Conservation (phyloP, 345 rosid genomes). For the Ceriops zippeliana region DNA sequence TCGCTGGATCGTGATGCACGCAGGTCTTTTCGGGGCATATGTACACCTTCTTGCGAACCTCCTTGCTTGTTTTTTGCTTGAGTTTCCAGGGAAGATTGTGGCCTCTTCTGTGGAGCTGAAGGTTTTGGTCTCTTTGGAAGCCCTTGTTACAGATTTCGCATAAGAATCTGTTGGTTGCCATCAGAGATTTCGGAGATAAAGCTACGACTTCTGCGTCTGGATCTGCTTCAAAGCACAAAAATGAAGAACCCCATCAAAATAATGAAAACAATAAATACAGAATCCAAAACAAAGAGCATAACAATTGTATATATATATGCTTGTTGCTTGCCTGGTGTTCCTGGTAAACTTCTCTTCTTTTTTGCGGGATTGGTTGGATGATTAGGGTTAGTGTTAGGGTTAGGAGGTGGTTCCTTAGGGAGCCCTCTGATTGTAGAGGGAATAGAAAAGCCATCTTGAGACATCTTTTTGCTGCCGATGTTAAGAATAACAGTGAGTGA, state of each 20-base stretch:
- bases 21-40: slow-evolving; percentile 52
- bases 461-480: slow-evolving; percentile 43
- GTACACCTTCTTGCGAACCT: slow-evolving; percentile 43
- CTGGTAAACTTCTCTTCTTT: slow-evolving; percentile 65
- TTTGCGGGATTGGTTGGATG: slow-evolving; percentile 39
- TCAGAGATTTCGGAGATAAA: slow-evolving; percentile 45
- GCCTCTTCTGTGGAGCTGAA: slow-evolving; percentile 55
- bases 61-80: slow-evolving; percentile 44
- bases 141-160: slow-evolving; percentile 58
- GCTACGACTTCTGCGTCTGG: slow-evolving; percentile 55
- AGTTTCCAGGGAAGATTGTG: slow-evolving; percentile 59
- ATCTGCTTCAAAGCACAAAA: slow-evolving; percentile 24
- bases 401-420: slow-evolving; percentile 43
- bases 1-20: slow-evolving; percentile 48
- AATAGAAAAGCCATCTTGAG: slow-evolving; percentile 47
- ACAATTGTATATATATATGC: too few species aligned
- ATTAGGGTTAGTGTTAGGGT: slow-evolving; percentile 70
- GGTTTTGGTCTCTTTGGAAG: slow-evolving; percentile 53
- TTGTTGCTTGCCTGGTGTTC: slow-evolving; percentile 59
- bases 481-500: slow-evolving; percentile 14
- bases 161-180: slow-evolving; percentile 49
- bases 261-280: background rate
- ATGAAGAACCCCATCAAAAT: background rate
- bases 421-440: slow-evolving; percentile 36
- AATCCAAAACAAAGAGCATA: too few species aligned